Evolutionary conservation across 2,329 filamentous ascomycete species (phyloP), one percentile per base, ranked within the genome.

Genomic region (Botrytis paeoniae): DNA sequence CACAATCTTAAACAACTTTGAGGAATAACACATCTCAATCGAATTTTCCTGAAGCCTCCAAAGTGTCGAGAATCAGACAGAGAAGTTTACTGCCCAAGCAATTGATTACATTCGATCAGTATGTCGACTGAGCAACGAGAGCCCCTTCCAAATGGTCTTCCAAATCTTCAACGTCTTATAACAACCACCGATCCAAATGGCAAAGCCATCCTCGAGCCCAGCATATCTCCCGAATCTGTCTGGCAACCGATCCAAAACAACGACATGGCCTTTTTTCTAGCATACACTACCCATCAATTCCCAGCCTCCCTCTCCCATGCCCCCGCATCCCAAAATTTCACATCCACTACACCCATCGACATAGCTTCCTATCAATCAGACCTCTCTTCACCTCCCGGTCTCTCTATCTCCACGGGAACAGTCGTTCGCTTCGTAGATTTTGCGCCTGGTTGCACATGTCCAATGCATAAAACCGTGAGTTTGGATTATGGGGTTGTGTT

Each of bases 401-500:
- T 78, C 10, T 64, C 63, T 20, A 73, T 77, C 8, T 74, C 75
- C 10, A 71, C 54, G 3, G 78, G 78, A 0, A 78, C 76, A 0
- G 78, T 79, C 1, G 74, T 79, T 4, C 72, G 78, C 5, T 75
- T 76, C 10, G 78, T 80, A 0, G 79, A 80, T 57, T 76, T 79
- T 45, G 72, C 73, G 0, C 79, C 79, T 0, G 72, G 69, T 1
- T 25, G 32, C 4, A n/a, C 41, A 3, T 73, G 79, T 16, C 82
- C 83, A 0, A 83, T 85, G 82, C 84, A 85, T 74, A 82, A 82
- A 29, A 85, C 84, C 0, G 71, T 79, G 35, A 84, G 80, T 70
- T 75, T 85, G 29, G 84, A 86, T 75, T 85, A 85, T 68, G 80
- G 78, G 25, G 78, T 83, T 43, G 81, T 86, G 25, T 25, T 85